Base-by-base conservation (phyloP, 345 rosid species). In the Eucalyptus regnans region DNA sequence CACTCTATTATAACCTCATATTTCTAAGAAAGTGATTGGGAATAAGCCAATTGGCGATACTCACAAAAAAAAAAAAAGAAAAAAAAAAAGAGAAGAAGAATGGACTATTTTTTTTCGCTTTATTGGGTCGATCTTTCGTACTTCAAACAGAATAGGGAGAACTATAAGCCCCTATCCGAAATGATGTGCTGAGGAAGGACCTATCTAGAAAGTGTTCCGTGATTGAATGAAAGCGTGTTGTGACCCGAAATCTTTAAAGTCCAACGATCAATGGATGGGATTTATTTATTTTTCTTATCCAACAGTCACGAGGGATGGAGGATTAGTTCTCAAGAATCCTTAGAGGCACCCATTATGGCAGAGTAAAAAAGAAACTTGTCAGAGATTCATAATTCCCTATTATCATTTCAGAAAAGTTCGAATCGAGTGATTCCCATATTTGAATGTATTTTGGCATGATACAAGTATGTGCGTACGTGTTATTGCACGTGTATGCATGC, bases 41-140 rank as follows among this genome's bases (percentile, higher is more conserved):
- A 17, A 12, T 33, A 68, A 68, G 43, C 22, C 80, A 14, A 16
- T 13, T n/a, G 18, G 20, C 9, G 3, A n/a, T n/a, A n/a, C 76
- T 64, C 3, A 2, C 18, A 16, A 31, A 33, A 68, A 0, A 3
- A 16, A 7, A 3, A 17, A 1, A 41, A 5, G 43, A 41, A 7
- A 43, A 43, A 43, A 6, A 43, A 43, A 7, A 43, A 43, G 44
- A 43, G 7, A 2, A 43, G 6, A 52, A 1, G 2, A 52, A 52
- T 52, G 44, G 80, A 16, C 13, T 71, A 17, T 33, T 37, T 18
- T 18, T 71, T 33, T 17, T 16, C 1, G 4, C 25, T 33, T 18
- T 17, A 12, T 33, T 71, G 43, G 81, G 81, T 9, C 14, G 81
- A 23, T 12, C 44, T 10, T 18, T 37, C 1, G 27, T 37, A 20